Percentiles rank a stretch among this genome's conserved stretches.
These are phyloP conservation scores for Antarctomyces pellizariae DNA, from an alignment of 495 filamentous ascomycete genomes.

Conservation along the genomic window DNA sequence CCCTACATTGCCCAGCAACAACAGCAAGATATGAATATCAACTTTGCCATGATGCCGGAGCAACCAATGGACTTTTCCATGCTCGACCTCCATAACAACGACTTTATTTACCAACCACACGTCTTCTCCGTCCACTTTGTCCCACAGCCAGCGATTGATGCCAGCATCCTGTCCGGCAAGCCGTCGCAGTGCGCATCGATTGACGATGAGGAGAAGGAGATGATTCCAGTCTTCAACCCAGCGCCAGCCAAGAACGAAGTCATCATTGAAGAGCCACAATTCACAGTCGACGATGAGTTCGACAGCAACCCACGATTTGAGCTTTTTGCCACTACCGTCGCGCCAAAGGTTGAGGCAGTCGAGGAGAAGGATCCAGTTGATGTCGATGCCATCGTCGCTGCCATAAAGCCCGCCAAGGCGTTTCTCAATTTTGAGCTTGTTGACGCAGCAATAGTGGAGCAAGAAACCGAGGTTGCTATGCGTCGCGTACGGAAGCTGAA, in stretches of 20 bases:
- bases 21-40: slow-evolving; percentile 33
- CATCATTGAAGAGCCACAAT: slow-evolving; percentile 14
- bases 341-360: slow-evolving; percentile 7
- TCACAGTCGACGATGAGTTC: slow-evolving; percentile 26
- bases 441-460: slow-evolving; percentile 24
- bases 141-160: slow-evolving; percentile 41
- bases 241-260: slow-evolving; percentile 13
- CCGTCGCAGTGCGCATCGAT: slow-evolving; percentile 22
- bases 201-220: slow-evolving; percentile 26
- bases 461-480: slow-evolving; percentile 13
- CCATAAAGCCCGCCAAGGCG: slow-evolving; percentile 32
- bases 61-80: slow-evolving; percentile 41
- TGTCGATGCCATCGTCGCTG: slow-evolving; percentile 24
- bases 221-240: slow-evolving; percentile 20
- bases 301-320: slow-evolving; percentile 38
- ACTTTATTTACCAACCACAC: slow-evolving; percentile 44
- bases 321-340: slow-evolving; percentile 24
- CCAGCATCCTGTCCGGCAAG: slow-evolving; percentile 42
- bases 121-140: slow-evolving; percentile 64
- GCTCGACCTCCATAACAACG: slow-evolving; percentile 25
- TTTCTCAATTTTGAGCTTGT: slow-evolving; percentile 33
- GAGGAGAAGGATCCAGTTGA: slow-evolving; percentile 9
- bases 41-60: slow-evolving; percentile 56
- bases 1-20: slow-evolving; percentile 31
- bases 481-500: slow-evolving; percentile 18